Evolutionary conservation across 2,329 filamentous ascomycete species (phyloP), one percentile per base, ranked within the genome.

Genomic region (Cytospora schulzeri): DNA sequence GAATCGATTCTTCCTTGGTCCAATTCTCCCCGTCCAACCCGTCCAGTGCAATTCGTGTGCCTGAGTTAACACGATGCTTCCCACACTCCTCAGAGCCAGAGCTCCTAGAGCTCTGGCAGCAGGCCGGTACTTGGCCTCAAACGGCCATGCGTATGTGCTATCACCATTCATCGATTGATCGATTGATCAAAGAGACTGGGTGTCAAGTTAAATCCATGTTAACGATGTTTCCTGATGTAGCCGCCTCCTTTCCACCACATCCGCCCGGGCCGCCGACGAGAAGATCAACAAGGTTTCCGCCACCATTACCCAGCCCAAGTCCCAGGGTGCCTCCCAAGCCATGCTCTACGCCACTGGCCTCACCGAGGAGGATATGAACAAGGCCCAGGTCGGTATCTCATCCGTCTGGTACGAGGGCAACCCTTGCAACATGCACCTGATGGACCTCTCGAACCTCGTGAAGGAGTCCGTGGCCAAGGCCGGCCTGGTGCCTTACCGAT

Each of bases 341-440:
- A 99, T 99, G 96, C 85, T 99, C 64, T 99, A 97, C 82, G 95
- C 92, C 70, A 97, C 94, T 1, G 96, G 96, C 61, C 82, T 99
- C 72, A 87, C 81, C 51, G 91, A 96, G 74, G 84, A 85, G 63
- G 93, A 97, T 78, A 91, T 98, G 89, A 89, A 90, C 81, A 99
- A 98, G 83, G 91, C 95, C 29, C 96, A 99, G 82, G 90, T 99
- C 71, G 95, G 95, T 70, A 98, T 99, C 76, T 96, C 94, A 51
- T 97, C 93, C 7, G 93, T 98, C 67, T 99, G 95, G 95, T 97
- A 94, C 80, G 90, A 92, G 71, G 95, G 95, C 64, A 99, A 99
- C 80, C 95, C 95, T 29, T 99, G 95, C 84, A 99, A 99, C 81
- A 99, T 97, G 94, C 95, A 99, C 79, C 82, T 99, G 68, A 84